Percentiles rank a stretch among this genome's conserved stretches.
These are phyloP conservation scores for Moricandia arvensis DNA, from an alignment of 345 rosid genomes.

Conservation along the genomic window DNA sequence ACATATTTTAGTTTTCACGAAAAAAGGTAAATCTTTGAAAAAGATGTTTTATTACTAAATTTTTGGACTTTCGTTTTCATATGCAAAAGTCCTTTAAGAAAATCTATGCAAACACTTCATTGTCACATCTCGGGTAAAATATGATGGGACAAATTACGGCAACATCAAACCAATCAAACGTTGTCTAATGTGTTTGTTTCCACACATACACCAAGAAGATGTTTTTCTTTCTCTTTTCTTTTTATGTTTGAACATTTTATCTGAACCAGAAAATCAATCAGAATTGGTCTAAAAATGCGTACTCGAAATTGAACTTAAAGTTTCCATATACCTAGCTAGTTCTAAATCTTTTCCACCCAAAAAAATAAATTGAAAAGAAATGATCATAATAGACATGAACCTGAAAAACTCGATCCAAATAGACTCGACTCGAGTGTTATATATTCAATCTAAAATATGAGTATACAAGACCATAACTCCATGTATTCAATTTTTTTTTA, in stretches of 20 bases:
- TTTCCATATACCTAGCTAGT: too few relatives aligned
- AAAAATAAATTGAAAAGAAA: too few relatives aligned
- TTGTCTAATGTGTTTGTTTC: conserved; percentile 21
- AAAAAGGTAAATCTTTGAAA: neutral
- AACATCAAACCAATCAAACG: conserved; percentile 32
- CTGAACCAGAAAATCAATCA: too few relatives aligned
- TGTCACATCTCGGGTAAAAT: conserved; percentile 24
- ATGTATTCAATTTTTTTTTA: too few relatives aligned
- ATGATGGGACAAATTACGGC: conserved; percentile 28
- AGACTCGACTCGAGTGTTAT: too few relatives aligned
- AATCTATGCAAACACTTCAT: conserved; percentile 1
- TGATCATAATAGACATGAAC: too few relatives aligned
- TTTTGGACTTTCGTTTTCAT: neutral
- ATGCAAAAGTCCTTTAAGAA: neutral
- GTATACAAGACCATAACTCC: too few relatives aligned
- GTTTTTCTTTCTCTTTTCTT: neutral
- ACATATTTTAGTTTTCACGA: neutral
- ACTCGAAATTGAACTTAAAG: too few relatives aligned
- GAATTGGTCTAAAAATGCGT: too few relatives aligned
- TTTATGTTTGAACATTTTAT: neutral
- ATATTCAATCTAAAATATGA: too few relatives aligned
- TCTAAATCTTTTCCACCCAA: too few relatives aligned
- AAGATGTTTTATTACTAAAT: neutral
- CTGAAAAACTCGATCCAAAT: too few relatives aligned
- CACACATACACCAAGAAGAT: conserved; percentile 28